phyloP scores from a whole-genome alignment of 2,329 filamentous ascomycete genomes.

The Colletotrichum orchidophilum region DNA sequence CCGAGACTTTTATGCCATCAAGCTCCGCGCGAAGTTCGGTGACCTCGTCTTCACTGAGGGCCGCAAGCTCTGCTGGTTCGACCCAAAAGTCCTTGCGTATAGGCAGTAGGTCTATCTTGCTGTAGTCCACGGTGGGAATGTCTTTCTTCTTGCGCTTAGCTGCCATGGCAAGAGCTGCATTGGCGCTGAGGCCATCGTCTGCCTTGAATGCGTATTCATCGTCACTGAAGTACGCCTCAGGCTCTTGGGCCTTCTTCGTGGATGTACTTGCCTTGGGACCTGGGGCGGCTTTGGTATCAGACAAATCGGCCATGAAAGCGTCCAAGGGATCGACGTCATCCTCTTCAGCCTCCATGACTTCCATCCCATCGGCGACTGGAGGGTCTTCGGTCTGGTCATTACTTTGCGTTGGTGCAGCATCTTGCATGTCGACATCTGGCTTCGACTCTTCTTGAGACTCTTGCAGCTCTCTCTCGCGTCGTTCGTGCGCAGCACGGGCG shows the following conservation, averaged over 20 bases:
- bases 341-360: slow-evolving; percentile 57
- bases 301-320: slow-evolving; percentile 89
- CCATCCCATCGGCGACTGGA: slow-evolving; percentile 56
- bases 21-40: slow-evolving; percentile 84
- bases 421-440: slow-evolving; percentile 28
- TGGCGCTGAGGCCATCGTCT: slow-evolving; percentile 58
- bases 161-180: slow-evolving; percentile 62
- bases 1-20: slow-evolving; percentile 93
- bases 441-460: slow-evolving; percentile 60
- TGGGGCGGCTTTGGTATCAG: slow-evolving; percentile 49
- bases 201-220: slow-evolving; percentile 72
- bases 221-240: slow-evolving; percentile 89
- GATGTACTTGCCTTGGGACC: slow-evolving; percentile 39
- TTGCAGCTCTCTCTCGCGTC: slow-evolving; percentile 74
- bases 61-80: slow-evolving; percentile 83
- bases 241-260: slow-evolving; percentile 69
- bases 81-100: slow-evolving; percentile 97
- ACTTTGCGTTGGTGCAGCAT: slow-evolving; percentile 31
- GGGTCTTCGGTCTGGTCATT: slow-evolving; percentile 39
- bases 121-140: slow-evolving; percentile 86
- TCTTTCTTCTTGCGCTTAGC: slow-evolving; percentile 91
- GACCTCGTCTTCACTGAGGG: slow-evolving; percentile 87
- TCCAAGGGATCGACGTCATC: slow-evolving; percentile 87
- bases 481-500: slow-evolving; percentile 84
- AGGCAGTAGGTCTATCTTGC: slow-evolving; percentile 83